These are phyloP conservation scores for Rhipidocladum racemiflorum DNA, from an alignment of 176 grass and related monocot species.

Conservation along the genomic window DNA sequence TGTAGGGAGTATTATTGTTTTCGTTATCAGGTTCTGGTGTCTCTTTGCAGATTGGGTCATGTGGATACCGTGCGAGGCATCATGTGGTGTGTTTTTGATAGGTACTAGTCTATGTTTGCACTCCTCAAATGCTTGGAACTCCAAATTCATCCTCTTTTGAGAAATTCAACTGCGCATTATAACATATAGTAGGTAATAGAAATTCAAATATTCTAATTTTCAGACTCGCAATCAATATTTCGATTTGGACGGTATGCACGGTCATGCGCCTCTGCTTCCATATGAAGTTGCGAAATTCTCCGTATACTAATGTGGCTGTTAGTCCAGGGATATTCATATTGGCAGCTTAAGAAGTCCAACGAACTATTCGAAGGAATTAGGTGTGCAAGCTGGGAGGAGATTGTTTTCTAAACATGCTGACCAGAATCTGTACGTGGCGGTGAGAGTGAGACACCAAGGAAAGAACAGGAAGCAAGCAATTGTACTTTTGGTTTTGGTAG, in stretches of 20 bases:
- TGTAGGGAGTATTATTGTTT: neutral
- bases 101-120: neutral
- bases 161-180: too few relatives aligned
- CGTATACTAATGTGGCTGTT: neutral
- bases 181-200: too few relatives aligned
- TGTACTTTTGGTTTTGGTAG: neutral
- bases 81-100: constrained; percentile 30
- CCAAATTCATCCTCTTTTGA: neutral
- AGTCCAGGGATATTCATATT: neutral
- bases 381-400: neutral
- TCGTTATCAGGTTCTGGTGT: constrained; percentile 20
- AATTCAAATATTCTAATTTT: neutral
- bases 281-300: neutral
- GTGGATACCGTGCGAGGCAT: neutral
- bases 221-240: too few relatives aligned
- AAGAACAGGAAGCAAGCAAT: neutral
- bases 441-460: neutral
- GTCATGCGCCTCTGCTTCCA: neutral
- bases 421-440: neutral
- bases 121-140: neutral
- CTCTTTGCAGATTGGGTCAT: constrained; percentile 1
- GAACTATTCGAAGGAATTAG: neutral
- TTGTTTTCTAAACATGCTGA: neutral
- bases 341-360: neutral
- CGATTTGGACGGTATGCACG: neutral